Percentiles rank a stretch among this genome's conserved stretches.
phyloP scores from a whole-genome alignment of 1,139 yeast species.

The Insectozyma bohioensis region DNA sequence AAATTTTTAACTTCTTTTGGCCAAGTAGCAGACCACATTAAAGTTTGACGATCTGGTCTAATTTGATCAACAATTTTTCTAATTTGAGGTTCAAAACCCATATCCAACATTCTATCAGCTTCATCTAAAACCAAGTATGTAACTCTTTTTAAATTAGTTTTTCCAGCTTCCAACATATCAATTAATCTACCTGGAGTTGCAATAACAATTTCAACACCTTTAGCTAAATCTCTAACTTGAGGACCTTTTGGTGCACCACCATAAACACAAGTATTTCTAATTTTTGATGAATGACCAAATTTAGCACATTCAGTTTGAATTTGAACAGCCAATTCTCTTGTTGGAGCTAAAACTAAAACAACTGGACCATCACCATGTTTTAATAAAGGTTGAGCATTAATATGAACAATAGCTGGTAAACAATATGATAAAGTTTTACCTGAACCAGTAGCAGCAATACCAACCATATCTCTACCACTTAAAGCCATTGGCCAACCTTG shows the following conservation, averaged over 20 bases:
- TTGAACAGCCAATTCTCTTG: constrained; percentile 98
- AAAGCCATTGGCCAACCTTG: constrained; percentile 99
- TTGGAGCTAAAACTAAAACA: constrained; percentile 94
- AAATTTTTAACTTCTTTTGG: constrained; percentile 95
- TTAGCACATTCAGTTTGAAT: constrained; percentile 95
- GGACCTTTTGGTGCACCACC: constrained; percentile 99
- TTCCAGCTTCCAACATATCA: constrained; percentile 94
- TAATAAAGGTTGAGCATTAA: constrained; percentile 94
- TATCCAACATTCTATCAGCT: constrained; percentile 95
- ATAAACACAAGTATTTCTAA: constrained; percentile 95
- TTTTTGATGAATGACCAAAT: constrained; percentile 88
- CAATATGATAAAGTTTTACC: constrained; percentile 98
- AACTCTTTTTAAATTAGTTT: constrained; percentile 93
- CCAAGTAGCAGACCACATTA: constrained; percentile 99
- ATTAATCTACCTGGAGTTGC: constrained; percentile 99
- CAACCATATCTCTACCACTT: constrained; percentile 97
- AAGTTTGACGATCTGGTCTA: constrained; percentile 96
- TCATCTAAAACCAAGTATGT: constrained; percentile 96
- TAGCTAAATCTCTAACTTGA: constrained; percentile 90
- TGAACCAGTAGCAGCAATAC: constrained; percentile 98
- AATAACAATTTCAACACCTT: constrained; percentile 93
- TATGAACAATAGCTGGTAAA: constrained; percentile 95
- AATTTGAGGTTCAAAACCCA: constrained; percentile 97
- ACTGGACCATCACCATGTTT: constrained; percentile 96
- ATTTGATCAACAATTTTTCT: constrained; percentile 93